Evolutionary conservation across 2,329 filamentous ascomycete species (phyloP).

Genomic region (Diaporthe amygdali): DNA sequence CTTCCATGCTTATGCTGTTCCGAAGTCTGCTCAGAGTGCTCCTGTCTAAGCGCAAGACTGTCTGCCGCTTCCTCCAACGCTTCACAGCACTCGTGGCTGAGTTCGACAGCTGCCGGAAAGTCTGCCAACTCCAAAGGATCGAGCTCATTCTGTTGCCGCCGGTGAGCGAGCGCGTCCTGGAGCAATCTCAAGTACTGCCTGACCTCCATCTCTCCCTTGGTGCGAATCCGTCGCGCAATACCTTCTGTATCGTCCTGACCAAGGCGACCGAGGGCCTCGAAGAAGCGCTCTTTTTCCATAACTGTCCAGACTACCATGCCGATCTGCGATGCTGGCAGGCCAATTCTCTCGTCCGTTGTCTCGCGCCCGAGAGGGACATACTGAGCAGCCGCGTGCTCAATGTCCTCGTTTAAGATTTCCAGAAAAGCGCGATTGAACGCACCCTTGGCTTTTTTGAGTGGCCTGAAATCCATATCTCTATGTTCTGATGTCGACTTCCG

Average conservation of each 20-base stretch:
- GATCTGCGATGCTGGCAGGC: conserved; percentile 59
- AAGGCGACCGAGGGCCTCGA: conserved; percentile 65
- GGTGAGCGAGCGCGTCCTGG: conserved; percentile 50
- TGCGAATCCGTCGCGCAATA: conserved; percentile 67
- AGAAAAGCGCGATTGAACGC: conserved; percentile 53
- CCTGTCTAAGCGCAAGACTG: conserved; percentile 67
- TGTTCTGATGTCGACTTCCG: conserved; percentile 10
- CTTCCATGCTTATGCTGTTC: conserved; percentile 67
- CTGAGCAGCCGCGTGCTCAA: conserved; percentile 55
- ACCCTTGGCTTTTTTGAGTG: conserved; percentile 52
- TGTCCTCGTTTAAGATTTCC: conserved; percentile 60
- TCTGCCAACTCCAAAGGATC: conserved; percentile 55
- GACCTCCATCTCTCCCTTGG: conserved; percentile 79
- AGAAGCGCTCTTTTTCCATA: conserved; percentile 74
- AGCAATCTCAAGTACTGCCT: conserved; percentile 72
- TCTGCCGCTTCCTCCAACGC: conserved; percentile 74
- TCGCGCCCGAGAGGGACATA: conserved; percentile 32
- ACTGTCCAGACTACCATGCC: conserved; percentile 74
- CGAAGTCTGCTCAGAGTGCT: conserved; percentile 62
- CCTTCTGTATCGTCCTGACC: conserved; percentile 66
- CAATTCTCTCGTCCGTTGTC: conserved; percentile 29
- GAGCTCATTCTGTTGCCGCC: conserved; percentile 40
- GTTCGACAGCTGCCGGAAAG: conserved; percentile 72
- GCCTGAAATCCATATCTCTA: conserved; percentile 25
- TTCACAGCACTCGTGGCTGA: conserved; percentile 68